phyloP scores from a whole-genome alignment of 108 stramenopile genomes.

The Cyclostephanos invisitatus region DNA sequence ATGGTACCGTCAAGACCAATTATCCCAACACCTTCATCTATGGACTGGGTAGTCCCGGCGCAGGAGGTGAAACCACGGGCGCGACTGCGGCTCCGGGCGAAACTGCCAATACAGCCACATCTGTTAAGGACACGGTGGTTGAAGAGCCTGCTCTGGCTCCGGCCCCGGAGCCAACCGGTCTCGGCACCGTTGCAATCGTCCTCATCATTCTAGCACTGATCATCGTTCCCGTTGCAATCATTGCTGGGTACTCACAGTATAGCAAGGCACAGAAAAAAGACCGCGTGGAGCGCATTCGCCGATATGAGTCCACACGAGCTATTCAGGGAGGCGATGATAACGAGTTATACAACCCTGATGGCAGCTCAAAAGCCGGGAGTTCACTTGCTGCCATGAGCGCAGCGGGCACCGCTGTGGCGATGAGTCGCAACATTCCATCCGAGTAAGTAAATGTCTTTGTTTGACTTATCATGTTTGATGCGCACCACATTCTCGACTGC shows the following conservation, averaged over 20 bases:
- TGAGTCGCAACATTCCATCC: background rate
- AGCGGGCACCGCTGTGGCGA: constrained; percentile 11
- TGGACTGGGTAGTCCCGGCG: constrained; percentile 15
- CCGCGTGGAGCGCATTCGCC: background rate
- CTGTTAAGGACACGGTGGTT: background rate
- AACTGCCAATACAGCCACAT: too few species aligned
- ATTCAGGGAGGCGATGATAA: background rate
- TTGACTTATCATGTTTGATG: background rate
- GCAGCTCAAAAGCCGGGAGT: background rate
- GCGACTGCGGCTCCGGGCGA: background rate
- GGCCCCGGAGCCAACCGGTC: background rate
- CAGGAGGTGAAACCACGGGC: background rate
- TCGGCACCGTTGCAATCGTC: constrained; percentile 3
- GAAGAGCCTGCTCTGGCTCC: background rate
- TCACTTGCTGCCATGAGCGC: constrained; percentile 30
- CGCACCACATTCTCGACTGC: background rate
- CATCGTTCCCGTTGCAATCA: background rate
- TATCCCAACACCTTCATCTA: background rate
- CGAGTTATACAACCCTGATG: background rate
- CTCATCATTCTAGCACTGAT: constrained; percentile 7
- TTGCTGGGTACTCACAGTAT: background rate
- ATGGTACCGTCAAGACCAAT: background rate
- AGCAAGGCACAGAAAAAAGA: background rate
- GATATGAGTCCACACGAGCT: background rate
- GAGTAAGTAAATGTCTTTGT: background rate